These are phyloP conservation scores for Saturnispora galanensis DNA, from an alignment of 805 yeast genomes.

Conservation along the genomic window DNA sequence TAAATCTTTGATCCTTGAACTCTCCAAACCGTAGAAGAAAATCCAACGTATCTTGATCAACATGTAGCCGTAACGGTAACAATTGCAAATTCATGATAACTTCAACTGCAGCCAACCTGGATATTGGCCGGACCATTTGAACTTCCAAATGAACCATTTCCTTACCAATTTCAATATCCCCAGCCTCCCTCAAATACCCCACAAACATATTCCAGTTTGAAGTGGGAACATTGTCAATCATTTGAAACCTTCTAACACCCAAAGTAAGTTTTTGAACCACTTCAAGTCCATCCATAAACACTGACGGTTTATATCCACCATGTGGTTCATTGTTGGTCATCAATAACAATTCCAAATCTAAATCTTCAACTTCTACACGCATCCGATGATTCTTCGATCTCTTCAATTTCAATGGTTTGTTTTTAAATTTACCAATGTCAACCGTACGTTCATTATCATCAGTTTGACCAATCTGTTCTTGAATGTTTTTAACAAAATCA, in stretches of 20 bases:
- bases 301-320: constrained; percentile 15
- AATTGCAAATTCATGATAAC: constrained; percentile 41
- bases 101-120: constrained; percentile 60
- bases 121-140: constrained; percentile 55
- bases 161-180: constrained; percentile 60
- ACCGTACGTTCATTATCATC: constrained; percentile 9
- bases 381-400: constrained; percentile 58
- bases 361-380: constrained; percentile 42
- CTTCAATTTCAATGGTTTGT: constrained; percentile 43
- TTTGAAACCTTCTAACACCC: constrained; percentile 42
- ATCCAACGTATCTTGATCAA: constrained; percentile 91
- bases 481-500: constrained; percentile 30
- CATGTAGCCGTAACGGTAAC: constrained; percentile 70
- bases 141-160: constrained; percentile 49
- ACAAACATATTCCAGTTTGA: constrained; percentile 88
- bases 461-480: constrained; percentile 5
- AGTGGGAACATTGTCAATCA: constrained; percentile 69
- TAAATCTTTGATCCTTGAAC: constrained; percentile 64
- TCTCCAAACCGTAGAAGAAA: constrained; percentile 72
- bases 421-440: constrained; percentile 25
- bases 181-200: constrained; percentile 57
- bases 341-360: constrained; percentile 38
- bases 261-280: constrained; percentile 41
- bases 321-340: constrained; percentile 33
- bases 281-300: constrained; percentile 30